Evolutionary conservation across 129 eudicot species (phyloP).

Genomic region (Centaurea solstitialis): DNA sequence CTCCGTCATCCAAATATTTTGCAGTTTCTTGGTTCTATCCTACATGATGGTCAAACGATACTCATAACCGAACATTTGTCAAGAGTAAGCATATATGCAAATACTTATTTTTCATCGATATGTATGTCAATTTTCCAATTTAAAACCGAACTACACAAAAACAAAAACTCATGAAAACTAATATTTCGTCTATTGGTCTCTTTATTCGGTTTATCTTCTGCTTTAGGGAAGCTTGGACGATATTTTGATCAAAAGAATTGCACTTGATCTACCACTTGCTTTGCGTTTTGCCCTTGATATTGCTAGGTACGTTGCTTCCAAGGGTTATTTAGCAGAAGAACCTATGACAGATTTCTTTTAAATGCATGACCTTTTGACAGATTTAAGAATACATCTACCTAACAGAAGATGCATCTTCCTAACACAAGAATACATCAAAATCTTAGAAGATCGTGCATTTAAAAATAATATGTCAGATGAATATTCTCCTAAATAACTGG

Average conservation of each 20-base stretch:
- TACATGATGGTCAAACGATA: slow-evolving; percentile 69
- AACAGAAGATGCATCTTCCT: background rate
- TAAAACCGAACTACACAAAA: background rate
- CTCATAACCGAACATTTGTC: slow-evolving; percentile 67
- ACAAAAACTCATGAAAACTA: background rate
- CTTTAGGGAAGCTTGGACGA: slow-evolving; percentile 67
- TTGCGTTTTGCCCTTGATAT: slow-evolving; percentile 75
- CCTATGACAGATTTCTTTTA: background rate
- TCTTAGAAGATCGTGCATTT: background rate
- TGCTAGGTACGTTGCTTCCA: slow-evolving; percentile 46
- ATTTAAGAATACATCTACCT: background rate
- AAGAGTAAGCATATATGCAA: slow-evolving; percentile 40
- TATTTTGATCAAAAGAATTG: slow-evolving; percentile 42
- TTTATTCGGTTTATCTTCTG: slow-evolving; percentile 3
- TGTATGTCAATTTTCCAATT: background rate
- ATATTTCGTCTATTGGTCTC: background rate
- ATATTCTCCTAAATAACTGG: background rate
- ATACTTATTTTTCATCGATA: background rate
- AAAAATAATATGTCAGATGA: background rate
- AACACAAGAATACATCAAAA: background rate
- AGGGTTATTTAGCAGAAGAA: background rate
- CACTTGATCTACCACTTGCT: slow-evolving; percentile 57
- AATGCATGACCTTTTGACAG: background rate
- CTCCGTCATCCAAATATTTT: slow-evolving; percentile 78
- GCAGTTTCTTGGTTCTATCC: slow-evolving; percentile 77